Percentiles rank a stretch among this genome's conserved stretches.
These are phyloP conservation scores for Cercospora sesami DNA, from an alignment of 2,329 filamentous ascomycete genomes.

Conservation along the genomic window DNA sequence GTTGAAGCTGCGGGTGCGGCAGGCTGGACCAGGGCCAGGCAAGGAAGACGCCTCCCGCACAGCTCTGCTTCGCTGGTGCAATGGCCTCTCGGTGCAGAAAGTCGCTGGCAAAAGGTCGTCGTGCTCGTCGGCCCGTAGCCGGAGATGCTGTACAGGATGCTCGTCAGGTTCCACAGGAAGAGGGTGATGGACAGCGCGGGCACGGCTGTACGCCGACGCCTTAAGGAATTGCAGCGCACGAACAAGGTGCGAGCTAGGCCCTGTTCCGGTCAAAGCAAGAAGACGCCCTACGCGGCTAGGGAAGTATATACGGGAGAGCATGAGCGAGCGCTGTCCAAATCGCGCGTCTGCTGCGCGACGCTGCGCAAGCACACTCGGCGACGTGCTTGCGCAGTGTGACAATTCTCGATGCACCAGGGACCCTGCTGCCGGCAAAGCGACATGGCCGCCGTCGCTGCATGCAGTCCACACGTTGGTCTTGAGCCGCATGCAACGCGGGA, in stretches of 20 bases:
- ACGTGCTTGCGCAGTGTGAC: background rate
- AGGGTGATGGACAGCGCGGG: background rate
- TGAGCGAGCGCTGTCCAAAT: background rate
- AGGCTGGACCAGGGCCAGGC: constrained; percentile 11
- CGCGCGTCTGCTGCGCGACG: background rate
- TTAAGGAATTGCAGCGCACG: background rate
- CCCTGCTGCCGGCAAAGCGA: constrained; percentile 13
- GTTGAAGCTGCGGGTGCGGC: background rate
- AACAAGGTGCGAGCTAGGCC: constrained; percentile 15
- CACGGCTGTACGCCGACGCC: constrained; percentile 2
- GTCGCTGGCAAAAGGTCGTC: background rate
- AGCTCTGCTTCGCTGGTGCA: background rate
- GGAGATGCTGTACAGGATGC: constrained; percentile 2
- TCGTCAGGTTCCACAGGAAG: constrained; percentile 11
- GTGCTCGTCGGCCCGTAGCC: constrained; percentile 11
- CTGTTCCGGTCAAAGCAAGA: constrained; percentile 10
- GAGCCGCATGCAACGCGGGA: background rate
- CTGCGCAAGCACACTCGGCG: no score
- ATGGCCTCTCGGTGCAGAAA: background rate
- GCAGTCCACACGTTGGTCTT: background rate
- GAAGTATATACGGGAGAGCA: background rate
- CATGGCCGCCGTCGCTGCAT: constrained; percentile 10
- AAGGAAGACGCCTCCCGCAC: background rate
- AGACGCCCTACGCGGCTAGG: constrained; percentile 8
- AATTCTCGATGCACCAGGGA: background rate